Percentiles rank a stretch among this genome's conserved stretches.
These are phyloP conservation scores for Zalaria sp. DNA, from an alignment of 2,329 filamentous ascomycete genomes.

Conservation along the genomic window DNA sequence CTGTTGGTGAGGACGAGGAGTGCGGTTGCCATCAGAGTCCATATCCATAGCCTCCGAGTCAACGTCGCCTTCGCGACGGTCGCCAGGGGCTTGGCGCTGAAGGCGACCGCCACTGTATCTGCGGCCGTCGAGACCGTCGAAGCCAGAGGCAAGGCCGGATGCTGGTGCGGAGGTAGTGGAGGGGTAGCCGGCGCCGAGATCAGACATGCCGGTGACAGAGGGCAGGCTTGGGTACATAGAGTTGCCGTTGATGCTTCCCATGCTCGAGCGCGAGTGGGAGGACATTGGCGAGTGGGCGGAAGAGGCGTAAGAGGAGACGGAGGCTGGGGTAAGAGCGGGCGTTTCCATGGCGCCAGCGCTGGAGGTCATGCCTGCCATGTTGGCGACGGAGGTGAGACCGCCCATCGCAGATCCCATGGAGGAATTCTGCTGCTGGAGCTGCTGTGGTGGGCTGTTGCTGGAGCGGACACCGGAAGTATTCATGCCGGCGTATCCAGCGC, in stretches of 20 bases:
- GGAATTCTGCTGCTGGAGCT: slow-evolving; percentile 16
- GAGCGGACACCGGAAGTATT: slow-evolving; percentile 41
- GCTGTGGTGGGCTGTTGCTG: slow-evolving; percentile 41
- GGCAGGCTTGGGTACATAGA: slow-evolving; percentile 65
- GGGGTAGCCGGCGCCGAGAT: slow-evolving; percentile 41
- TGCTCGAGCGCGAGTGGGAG: slow-evolving; percentile 43
- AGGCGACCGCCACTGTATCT: slow-evolving; percentile 48
- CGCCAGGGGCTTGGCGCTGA: slow-evolving; percentile 35
- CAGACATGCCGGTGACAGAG: slow-evolving; percentile 52
- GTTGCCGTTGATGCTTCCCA: slow-evolving; percentile 36
- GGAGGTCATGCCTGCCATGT: slow-evolving; percentile 21
- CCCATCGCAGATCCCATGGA: slow-evolving; percentile 20
- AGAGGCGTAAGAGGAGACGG: slow-evolving; percentile 56
- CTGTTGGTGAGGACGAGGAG: slow-evolving; percentile 18
- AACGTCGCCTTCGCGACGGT: slow-evolving; percentile 26
- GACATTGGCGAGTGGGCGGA: slow-evolving; percentile 67
- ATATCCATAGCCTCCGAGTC: slow-evolving; percentile 25
- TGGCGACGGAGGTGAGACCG: slow-evolving; percentile 24
- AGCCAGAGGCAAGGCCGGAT: slow-evolving; percentile 53
- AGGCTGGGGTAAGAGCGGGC: slow-evolving; percentile 63
- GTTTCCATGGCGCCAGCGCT: slow-evolving; percentile 43
- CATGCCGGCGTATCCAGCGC: slow-evolving; percentile 9
- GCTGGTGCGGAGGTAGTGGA: slow-evolving; percentile 53
- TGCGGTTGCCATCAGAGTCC: slow-evolving; percentile 22
- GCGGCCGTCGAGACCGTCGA: slow-evolving; percentile 45